Evolutionary conservation across 2,329 filamentous ascomycete species (phyloP).

Genomic region (Didymella arachidicola): DNA sequence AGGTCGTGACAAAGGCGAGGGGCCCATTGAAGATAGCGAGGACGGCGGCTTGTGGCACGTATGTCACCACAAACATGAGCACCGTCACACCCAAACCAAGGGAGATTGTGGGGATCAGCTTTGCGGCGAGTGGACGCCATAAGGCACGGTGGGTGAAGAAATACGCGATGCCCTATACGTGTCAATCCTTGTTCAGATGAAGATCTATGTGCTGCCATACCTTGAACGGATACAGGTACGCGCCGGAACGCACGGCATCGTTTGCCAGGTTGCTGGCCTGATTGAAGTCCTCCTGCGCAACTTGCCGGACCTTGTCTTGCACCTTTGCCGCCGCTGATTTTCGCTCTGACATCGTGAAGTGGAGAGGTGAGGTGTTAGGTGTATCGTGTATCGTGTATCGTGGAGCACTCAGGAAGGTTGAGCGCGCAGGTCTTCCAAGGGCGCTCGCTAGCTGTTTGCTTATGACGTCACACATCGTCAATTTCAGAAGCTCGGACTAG

Average conservation of each 20-base stretch:
- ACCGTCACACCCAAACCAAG: slow-evolving; percentile 76
- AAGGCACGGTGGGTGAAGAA: slow-evolving; percentile 65
- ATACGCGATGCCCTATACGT: slow-evolving; percentile 65
- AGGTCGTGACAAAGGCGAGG: slow-evolving; percentile 75
- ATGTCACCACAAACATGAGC: slow-evolving; percentile 88
- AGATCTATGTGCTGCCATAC: slow-evolving; percentile 43
- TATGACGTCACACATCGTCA: slow-evolving; percentile 8
- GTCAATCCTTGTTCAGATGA: slow-evolving; percentile 8
- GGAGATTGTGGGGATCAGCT: slow-evolving; percentile 67
- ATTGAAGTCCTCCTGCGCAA: slow-evolving; percentile 73
- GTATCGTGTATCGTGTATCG: slow-evolving; percentile 18
- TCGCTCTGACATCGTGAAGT: slow-evolving; percentile 23
- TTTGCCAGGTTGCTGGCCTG: slow-evolving; percentile 69
- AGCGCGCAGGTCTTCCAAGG: not conserved
- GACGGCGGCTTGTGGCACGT: slow-evolving; percentile 82
- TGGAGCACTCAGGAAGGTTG: slow-evolving; percentile 5
- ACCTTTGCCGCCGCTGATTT: slow-evolving; percentile 33
- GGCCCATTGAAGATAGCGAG: slow-evolving; percentile 87
- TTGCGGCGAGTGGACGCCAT: slow-evolving; percentile 66
- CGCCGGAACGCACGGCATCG: slow-evolving; percentile 75
- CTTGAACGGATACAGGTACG: slow-evolving; percentile 87
- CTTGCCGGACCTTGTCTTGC: slow-evolving; percentile 63
- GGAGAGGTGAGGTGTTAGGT: slow-evolving; percentile 13
- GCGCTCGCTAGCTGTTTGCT: not conserved
- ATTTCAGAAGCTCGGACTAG: not conserved